Conservation (phyloP, 192 early-diverging fungal genomes). For the Linnemannia hyalina region DNA sequence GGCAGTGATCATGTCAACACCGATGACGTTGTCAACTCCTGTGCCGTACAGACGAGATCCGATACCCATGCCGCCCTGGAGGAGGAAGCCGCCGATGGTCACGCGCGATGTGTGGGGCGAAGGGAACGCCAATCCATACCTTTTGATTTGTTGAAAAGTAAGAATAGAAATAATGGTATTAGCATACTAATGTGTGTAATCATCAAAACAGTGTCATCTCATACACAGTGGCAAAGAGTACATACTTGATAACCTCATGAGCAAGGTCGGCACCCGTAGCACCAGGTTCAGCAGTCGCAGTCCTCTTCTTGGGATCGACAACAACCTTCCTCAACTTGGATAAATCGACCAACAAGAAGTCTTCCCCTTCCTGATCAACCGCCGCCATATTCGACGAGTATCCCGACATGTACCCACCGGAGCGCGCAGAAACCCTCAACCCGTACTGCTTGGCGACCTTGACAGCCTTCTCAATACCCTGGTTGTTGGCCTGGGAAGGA, state of each 20-base stretch:
- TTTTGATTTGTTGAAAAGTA: background rate
- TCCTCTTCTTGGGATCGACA: constrained; percentile 33
- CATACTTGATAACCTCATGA: constrained; percentile 45
- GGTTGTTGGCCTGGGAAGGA: constrained; percentile 41
- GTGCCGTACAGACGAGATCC: constrained; percentile 45
- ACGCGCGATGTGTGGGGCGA: constrained; percentile 45
- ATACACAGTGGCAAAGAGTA: background rate
- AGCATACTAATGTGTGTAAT: background rate
- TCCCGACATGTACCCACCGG: constrained; percentile 49
- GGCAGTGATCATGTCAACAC: constrained; percentile 45
- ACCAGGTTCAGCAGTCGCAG: constrained; percentile 53
- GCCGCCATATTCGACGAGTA: constrained; percentile 55
- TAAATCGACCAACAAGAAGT: constrained; percentile 48
- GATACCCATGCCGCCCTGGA: constrained; percentile 56
- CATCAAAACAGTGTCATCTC: background rate
- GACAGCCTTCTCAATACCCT: constrained; percentile 32
- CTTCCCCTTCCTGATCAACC: constrained; percentile 38
- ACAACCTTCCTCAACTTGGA: constrained; percentile 48
- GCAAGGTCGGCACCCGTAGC: constrained; percentile 44
- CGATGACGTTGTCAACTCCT: constrained; percentile 55
- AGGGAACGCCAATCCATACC: constrained; percentile 45
- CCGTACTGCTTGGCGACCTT: constrained; percentile 44
- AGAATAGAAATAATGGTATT: background rate
- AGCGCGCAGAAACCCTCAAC: constrained; percentile 48
- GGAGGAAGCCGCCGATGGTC: constrained; percentile 49